phyloP scores from a whole-genome alignment of 2,329 filamentous ascomycete species.

The Microdochium trichocladiopsis region DNA sequence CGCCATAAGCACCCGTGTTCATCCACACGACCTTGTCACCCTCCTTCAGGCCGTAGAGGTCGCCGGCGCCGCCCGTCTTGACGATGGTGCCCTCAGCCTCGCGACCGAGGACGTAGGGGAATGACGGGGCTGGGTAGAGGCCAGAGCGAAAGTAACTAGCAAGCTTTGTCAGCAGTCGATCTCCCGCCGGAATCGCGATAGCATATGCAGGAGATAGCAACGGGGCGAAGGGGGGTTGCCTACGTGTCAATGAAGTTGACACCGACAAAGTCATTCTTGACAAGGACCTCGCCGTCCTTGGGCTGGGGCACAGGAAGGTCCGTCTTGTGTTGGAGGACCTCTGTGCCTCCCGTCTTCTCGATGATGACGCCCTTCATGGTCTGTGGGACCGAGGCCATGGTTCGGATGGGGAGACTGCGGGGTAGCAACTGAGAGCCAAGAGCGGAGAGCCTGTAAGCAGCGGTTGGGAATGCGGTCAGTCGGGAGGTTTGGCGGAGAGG shows the following conservation, averaged over 20 bases:
- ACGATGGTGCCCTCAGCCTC: conserved; percentile 71
- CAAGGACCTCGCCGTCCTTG: conserved; percentile 64
- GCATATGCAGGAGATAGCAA: too few relatives aligned
- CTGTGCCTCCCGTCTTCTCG: conserved; percentile 63
- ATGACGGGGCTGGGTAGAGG: conserved; percentile 61
- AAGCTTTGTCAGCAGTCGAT: conserved; percentile 1
- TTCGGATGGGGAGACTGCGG: conserved; percentile 2
- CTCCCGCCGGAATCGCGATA: conserved; percentile 3
- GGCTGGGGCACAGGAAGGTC: conserved; percentile 64
- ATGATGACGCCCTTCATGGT: conserved; percentile 71
- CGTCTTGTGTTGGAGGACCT: conserved; percentile 64
- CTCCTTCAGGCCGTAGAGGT: conserved; percentile 45
- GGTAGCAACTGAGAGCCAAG: background rate
- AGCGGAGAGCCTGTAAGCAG: background rate
- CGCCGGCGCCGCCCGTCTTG: conserved; percentile 43
- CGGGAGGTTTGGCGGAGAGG: background rate
- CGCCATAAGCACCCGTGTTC: conserved; percentile 43
- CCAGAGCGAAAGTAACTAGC: conserved; percentile 80
- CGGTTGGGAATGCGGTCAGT: background rate
- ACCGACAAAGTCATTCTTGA: conserved; percentile 74
- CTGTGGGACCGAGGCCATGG: conserved; percentile 40
- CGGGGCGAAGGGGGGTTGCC: too few relatives aligned
- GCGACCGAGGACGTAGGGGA: conserved; percentile 72
- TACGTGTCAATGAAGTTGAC: conserved; percentile 85
- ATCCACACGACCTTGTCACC: conserved; percentile 71